Base-by-base conservation (phyloP, 2,329 filamentous ascomycete species). In the Cladosporium sp. region DNA sequence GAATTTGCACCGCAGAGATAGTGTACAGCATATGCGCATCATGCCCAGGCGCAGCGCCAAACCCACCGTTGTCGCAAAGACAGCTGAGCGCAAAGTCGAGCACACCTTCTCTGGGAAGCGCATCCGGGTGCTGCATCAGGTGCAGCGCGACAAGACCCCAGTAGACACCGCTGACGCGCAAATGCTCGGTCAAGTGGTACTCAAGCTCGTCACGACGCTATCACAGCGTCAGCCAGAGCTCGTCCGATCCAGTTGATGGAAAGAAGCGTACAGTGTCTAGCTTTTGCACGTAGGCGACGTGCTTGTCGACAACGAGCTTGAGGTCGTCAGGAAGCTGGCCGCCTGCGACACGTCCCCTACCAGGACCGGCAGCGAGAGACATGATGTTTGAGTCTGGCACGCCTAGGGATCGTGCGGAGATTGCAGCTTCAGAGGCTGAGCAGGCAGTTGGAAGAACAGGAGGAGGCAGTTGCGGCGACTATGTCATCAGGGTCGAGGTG, bases 11-110 rank as follows among this genome's bases (percentile, higher is more conserved):
- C 63, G 92, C 93, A 80, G 93, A 97, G 76, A 95, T 91, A 64
- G 95, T 99, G 77, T 94, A 97, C 62, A 98, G 87, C 87, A 99
- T 92, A 78, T 99, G 95, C 30, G 94, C 88, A 80, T 99, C 95
- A 78, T 99, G 95, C 6, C 92, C 91, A 0, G 95, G 95, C 14
- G 94, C 93, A 64, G 95, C 93, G 58, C 93, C 93, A 76, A 99
- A 98, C 15, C 95, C 95, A 59, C 95, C 95, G 75, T 85, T 91
- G 1, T 92, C 88, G 76, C 93, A 90, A 80, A 97, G 90, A 73
- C 95, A 99, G n/a, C 91, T 93, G 60, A 97, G 86, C n/a, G 98
- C 91, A 80, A 96, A 99, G 71, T 93, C 88, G 74, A 99, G 90
- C 28, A 95, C 91, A 68, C 92, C 88, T 63, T 89, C 84, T 64